Evolutionary conservation across 163 green algal genomes (phyloP).

Genomic region (Dunaliella salina): DNA sequence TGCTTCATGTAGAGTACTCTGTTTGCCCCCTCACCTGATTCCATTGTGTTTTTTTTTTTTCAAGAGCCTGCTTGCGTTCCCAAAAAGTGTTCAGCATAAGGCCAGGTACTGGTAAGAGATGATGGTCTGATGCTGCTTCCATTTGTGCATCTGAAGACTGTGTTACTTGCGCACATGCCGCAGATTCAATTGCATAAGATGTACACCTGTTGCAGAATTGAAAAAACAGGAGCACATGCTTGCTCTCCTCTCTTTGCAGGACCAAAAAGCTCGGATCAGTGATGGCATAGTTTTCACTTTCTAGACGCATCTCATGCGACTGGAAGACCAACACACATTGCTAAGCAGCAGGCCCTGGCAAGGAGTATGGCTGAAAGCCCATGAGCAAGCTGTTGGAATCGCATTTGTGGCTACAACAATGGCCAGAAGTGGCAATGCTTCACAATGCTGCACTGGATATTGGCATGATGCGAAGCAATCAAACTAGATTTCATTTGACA

Average conservation of each 20-base stretch:
- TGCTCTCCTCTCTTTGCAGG: slow-evolving; percentile 37
- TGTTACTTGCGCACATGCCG: neutral
- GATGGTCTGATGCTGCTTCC: neutral
- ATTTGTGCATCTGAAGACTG: neutral
- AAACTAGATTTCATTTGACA: too few species aligned
- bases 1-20: neutral
- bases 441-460: too few species aligned
- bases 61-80: neutral
- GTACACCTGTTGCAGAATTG: neutral
- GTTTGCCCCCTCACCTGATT: neutral
- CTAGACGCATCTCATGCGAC: neutral
- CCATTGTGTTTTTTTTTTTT: neutral
- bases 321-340: too few species aligned
- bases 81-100: neutral
- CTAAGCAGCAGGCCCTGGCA: too few species aligned
- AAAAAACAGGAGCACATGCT: neutral
- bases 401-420: too few species aligned
- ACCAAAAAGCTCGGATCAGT: slow-evolving; percentile 79
- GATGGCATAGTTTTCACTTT: slow-evolving; percentile 74
- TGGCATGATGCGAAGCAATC: too few species aligned
- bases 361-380: too few species aligned
- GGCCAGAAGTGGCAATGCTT: too few species aligned
- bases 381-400: too few species aligned
- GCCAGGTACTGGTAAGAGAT: neutral
- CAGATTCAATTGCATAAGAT: too few species aligned